phyloP scores from a whole-genome alignment of 1,139 yeast species.

The Maudiozyma humilis region DNA sequence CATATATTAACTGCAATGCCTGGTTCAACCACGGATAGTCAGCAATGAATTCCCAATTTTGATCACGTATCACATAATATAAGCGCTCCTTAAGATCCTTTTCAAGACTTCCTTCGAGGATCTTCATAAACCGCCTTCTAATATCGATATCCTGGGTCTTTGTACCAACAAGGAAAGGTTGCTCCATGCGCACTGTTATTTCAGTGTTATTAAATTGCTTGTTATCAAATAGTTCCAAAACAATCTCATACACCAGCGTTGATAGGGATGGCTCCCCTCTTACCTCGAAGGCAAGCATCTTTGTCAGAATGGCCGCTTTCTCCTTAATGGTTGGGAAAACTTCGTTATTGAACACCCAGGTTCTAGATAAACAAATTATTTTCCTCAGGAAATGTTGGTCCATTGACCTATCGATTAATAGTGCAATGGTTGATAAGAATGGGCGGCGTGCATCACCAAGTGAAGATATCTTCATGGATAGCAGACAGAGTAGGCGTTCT shows the following conservation, averaged over 20 bases:
- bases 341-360: slow-evolving; percentile 86
- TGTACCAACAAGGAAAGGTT: slow-evolving; percentile 92
- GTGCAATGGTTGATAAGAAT: slow-evolving; percentile 78
- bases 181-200: slow-evolving; percentile 90
- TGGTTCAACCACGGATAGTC: slow-evolving; percentile 95
- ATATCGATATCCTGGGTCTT: slow-evolving; percentile 69
- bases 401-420: slow-evolving; percentile 79
- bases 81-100: slow-evolving; percentile 70
- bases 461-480: slow-evolving; percentile 71
- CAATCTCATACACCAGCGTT: slow-evolving; percentile 74
- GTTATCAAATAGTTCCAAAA: slow-evolving; percentile 82
- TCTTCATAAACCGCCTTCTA: slow-evolving; percentile 70
- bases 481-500: slow-evolving; percentile 67
- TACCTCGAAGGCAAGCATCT: slow-evolving; percentile 88
- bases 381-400: slow-evolving; percentile 69
- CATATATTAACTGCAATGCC: slow-evolving; percentile 79
- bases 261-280: slow-evolving; percentile 79
- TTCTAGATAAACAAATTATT: slow-evolving; percentile 69
- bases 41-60: slow-evolving; percentile 92
- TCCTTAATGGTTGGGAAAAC: slow-evolving; percentile 93
- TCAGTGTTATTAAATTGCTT: slow-evolving; percentile 76
- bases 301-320: slow-evolving; percentile 86
- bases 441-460: slow-evolving; percentile 91
- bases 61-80: slow-evolving; percentile 80
- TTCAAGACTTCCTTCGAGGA: slow-evolving; percentile 74